Conservation (phyloP, 495 filamentous ascomycete genomes). For the Evernia prunastri region DNA sequence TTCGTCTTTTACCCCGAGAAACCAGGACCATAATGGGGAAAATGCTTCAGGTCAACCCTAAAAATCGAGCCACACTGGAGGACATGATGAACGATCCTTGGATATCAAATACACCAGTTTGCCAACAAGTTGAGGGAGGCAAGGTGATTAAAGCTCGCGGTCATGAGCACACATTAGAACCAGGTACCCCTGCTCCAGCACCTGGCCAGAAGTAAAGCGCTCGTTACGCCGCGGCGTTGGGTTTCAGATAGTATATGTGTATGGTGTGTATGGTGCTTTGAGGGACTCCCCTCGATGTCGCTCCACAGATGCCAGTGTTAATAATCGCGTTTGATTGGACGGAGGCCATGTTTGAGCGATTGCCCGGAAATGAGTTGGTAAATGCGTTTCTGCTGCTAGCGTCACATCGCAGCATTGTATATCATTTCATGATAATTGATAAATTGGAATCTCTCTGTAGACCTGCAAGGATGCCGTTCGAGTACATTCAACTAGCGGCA, state of each 20-base stretch:
- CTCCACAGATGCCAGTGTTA: background rate
- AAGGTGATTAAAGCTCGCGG: constrained; percentile 46
- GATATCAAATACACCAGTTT: constrained; percentile 64
- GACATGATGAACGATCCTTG: constrained; percentile 88
- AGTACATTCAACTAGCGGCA: background rate
- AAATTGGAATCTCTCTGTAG: background rate
- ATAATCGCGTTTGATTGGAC: background rate
- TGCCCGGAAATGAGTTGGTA: background rate
- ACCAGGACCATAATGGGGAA: constrained; percentile 80
- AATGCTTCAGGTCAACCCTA: constrained; percentile 89
- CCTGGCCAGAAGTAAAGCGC: constrained; percentile 35
- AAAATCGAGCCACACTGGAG: constrained; percentile 70
- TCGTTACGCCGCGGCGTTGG: background rate
- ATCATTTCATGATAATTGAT: constrained; percentile 1
- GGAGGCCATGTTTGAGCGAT: background rate
- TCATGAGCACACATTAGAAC: constrained; percentile 59
- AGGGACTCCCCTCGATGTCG: background rate
- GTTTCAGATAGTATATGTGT: background rate
- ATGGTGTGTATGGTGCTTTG: background rate
- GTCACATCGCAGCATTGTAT: constrained; percentile 10
- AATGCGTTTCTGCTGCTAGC: constrained; percentile 7
- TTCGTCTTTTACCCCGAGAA: constrained; percentile 87
- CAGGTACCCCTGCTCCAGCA: constrained; percentile 43
- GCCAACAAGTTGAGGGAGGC: constrained; percentile 54
- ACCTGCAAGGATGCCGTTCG: background rate